These are phyloP conservation scores for Hygrocybe coccinea DNA, from an alignment of 768 basidiomycete genomes.

Conservation along the genomic window DNA sequence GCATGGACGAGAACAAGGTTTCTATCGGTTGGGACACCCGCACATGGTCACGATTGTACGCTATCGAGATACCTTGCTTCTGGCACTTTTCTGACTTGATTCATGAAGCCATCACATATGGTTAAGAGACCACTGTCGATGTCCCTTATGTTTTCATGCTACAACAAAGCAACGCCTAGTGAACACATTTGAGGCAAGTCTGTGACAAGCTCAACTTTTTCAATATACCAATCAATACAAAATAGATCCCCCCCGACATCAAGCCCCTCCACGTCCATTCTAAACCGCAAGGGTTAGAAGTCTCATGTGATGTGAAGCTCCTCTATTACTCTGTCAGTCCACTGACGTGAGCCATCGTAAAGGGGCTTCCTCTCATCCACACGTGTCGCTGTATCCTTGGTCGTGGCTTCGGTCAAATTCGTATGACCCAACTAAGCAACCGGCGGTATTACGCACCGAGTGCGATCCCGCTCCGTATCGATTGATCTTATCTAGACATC, in stretches of 20 bases:
- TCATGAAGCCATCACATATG: slow-evolving; percentile 76
- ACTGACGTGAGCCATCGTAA: not conserved
- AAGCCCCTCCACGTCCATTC: slow-evolving; percentile 55
- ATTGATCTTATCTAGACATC: not conserved
- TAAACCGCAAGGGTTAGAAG: slow-evolving; percentile 58
- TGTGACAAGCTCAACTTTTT: not conserved
- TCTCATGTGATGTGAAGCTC: slow-evolving; percentile 57
- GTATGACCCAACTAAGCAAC: slow-evolving; percentile 64
- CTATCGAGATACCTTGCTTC: not conserved
- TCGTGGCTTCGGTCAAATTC: slow-evolving; percentile 73
- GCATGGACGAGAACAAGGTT: slow-evolving; percentile 55
- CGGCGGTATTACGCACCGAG: slow-evolving; percentile 36
- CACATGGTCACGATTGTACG: slow-evolving; percentile 75
- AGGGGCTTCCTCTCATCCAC: slow-evolving; percentile 59
- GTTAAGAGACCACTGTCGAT: slow-evolving; percentile 91
- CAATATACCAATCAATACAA: slow-evolving; percentile 1
- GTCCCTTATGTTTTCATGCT: slow-evolving; percentile 79
- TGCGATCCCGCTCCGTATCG: slow-evolving; percentile 17
- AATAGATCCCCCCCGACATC: slow-evolving; percentile 73
- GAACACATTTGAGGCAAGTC: slow-evolving; percentile 72
- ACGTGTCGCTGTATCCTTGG: slow-evolving; percentile 86
- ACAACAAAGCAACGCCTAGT: slow-evolving; percentile 87
- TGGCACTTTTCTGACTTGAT: not conserved
- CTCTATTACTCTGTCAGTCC: not conserved
- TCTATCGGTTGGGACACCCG: slow-evolving; percentile 69